These are phyloP conservation scores for Xylaria sp. DNA, from an alignment of 2,329 filamentous ascomycete species.

Conservation along the genomic window DNA sequence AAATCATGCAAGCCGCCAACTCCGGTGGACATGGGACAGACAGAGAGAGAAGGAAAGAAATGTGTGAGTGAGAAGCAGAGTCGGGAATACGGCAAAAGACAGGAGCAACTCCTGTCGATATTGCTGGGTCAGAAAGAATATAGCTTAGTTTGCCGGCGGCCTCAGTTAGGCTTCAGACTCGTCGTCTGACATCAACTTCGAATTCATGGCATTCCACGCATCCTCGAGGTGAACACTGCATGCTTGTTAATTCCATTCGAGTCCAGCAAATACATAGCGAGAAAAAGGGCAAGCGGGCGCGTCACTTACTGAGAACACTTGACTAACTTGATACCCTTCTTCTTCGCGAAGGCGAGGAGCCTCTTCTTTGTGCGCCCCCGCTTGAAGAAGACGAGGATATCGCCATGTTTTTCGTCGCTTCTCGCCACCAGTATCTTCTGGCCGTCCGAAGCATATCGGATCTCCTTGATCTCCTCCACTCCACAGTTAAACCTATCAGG, in stretches of 20 bases:
- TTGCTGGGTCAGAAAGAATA: not conserved
- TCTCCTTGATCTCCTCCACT: conserved; percentile 58
- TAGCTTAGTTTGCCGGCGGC: not conserved
- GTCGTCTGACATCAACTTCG: conserved; percentile 44
- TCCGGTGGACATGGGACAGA: conserved; percentile 14
- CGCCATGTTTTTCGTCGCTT: conserved; percentile 54
- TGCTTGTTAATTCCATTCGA: conserved; percentile 4
- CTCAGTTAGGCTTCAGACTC: conserved; percentile 35
- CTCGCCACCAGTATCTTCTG: conserved; percentile 58
- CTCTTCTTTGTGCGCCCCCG: conserved; percentile 63
- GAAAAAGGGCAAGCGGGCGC: not conserved
- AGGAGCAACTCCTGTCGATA: conserved; percentile 2
- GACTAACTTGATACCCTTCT: conserved; percentile 56
- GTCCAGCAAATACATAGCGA: conserved; percentile 4
- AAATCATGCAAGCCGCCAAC: conserved; percentile 32
- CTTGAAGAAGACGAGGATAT: conserved; percentile 64
- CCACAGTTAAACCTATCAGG: conserved; percentile 63
- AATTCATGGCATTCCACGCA: conserved; percentile 47
- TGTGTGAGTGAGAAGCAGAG: not conserved
- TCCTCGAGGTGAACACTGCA: conserved; percentile 45
- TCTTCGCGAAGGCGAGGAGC: conserved; percentile 61
- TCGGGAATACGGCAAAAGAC: not conserved
- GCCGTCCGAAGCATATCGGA: conserved; percentile 57
- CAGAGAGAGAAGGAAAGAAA: conserved; percentile 9
- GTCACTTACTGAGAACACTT: conserved; percentile 56